A percentile compares a stretch with the other conserved stretches of the same genome.
Conservation (phyloP, 768 basidiomycete species). For the Trametes villosa region DNA sequence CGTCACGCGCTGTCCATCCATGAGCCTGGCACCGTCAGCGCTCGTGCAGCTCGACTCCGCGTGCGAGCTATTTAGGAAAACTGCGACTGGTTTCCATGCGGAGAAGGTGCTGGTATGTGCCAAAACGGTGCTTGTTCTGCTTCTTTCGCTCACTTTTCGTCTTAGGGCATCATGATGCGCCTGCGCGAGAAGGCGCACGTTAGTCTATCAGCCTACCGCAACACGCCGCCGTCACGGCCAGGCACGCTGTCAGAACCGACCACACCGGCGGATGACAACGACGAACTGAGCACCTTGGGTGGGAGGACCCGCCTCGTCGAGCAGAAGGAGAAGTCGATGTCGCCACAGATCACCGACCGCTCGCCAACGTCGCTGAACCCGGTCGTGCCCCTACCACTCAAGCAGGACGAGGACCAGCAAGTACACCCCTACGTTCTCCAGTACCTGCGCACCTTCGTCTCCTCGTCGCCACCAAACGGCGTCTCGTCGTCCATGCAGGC, state of each 20-base stretch:
- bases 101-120: conserved; percentile 61
- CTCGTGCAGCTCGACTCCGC: conserved; percentile 68
- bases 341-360: conserved; percentile 48
- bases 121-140: neutral
- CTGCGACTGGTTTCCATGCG: conserved; percentile 56
- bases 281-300: conserved; percentile 62
- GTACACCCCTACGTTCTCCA: conserved; percentile 68
- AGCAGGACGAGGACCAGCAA: conserved; percentile 49
- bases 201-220: conserved; percentile 42
- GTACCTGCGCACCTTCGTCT: conserved; percentile 67
- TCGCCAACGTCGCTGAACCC: conserved; percentile 77
- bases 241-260: conserved; percentile 44
- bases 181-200: conserved; percentile 54
- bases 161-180: conserved; percentile 60
- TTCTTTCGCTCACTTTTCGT: neutral
- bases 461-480: conserved; percentile 29
- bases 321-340: conserved; percentile 43
- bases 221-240: conserved; percentile 36
- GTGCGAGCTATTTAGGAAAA: conserved; percentile 58
- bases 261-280: conserved; percentile 60
- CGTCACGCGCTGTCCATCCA: conserved; percentile 61
- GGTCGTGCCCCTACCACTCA: conserved; percentile 70
- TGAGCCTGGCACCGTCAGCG: conserved; percentile 71
- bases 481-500: conserved; percentile 29
- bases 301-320: conserved; percentile 67